Evolutionary conservation across 2,329 filamentous ascomycete species (phyloP).

Genomic region (Curvularia lunata): DNA sequence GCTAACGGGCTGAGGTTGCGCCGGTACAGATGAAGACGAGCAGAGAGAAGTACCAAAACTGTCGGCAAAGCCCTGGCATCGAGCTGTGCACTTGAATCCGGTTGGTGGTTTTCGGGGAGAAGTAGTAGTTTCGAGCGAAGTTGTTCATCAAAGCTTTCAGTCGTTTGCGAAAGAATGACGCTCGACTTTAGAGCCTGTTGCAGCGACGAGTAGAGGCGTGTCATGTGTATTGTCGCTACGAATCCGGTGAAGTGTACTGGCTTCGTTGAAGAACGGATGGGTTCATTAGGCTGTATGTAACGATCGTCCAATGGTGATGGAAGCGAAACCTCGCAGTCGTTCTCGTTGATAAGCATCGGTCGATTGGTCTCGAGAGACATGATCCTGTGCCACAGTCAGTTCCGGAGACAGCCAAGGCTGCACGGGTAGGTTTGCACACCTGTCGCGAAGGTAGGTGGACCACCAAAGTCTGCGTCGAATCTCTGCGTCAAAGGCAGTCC

Average conservation of each 20-base stretch:
- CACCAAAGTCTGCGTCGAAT: slow-evolving; percentile 92
- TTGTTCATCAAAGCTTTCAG: slow-evolving; percentile 81
- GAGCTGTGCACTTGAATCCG: slow-evolving; percentile 69
- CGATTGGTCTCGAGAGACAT: slow-evolving; percentile 80
- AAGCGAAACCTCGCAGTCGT: slow-evolving; percentile 83
- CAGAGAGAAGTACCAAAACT: slow-evolving; percentile 78
- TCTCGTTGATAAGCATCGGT: slow-evolving; percentile 82
- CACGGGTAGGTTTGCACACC: slow-evolving; percentile 55
- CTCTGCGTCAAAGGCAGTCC: slow-evolving; percentile 78
- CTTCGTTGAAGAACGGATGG: slow-evolving; percentile 48
- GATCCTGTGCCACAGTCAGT: slow-evolving; percentile 58
- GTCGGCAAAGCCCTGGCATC: slow-evolving; percentile 77
- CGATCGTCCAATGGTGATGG: slow-evolving; percentile 84
- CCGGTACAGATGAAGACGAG: slow-evolving; percentile 83
- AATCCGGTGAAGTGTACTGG: slow-evolving; percentile 68
- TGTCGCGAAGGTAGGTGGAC: slow-evolving; percentile 89
- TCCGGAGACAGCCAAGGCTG: background rate
- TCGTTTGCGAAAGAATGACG: slow-evolving; percentile 67
- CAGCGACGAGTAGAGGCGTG: slow-evolving; percentile 77
- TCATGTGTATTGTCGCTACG: slow-evolving; percentile 79
- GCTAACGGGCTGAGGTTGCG: slow-evolving; percentile 83
- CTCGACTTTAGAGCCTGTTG: slow-evolving; percentile 71
- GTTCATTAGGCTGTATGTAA: slow-evolving; percentile 65
- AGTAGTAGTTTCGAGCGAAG: slow-evolving; percentile 76
- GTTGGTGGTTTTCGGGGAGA: slow-evolving; percentile 77